A percentile compares a stretch with the other conserved stretches of the same genome.
These are phyloP conservation scores for Aspergillus phoenicis DNA, from an alignment of 2,329 filamentous ascomycete species.

Conservation along the genomic window DNA sequence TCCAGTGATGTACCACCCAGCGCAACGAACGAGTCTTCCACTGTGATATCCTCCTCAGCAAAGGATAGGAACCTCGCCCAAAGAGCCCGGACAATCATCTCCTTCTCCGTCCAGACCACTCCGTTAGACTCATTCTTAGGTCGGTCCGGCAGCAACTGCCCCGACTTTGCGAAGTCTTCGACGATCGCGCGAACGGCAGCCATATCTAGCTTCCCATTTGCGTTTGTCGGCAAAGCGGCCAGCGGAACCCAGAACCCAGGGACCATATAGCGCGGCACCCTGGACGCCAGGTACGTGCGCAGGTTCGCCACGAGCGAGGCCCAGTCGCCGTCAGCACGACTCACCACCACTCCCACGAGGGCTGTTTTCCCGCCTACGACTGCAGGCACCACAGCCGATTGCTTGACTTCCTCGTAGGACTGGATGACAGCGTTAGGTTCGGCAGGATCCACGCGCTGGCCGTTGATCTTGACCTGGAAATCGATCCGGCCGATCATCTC, in stretches of 20 bases:
- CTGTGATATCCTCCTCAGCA: background rate
- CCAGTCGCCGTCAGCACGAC: background rate
- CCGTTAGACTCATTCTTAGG: background rate
- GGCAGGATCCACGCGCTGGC: constrained; percentile 61
- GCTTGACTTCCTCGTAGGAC: constrained; percentile 1
- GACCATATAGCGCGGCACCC: constrained; percentile 8
- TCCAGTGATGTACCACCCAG: constrained; percentile 14
- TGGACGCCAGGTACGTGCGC: background rate
- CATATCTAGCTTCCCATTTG: background rate
- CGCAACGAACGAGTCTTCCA: constrained; percentile 2
- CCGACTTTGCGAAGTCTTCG: background rate
- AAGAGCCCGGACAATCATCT: background rate
- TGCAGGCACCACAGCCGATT: constrained; percentile 4
- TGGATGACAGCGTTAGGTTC: constrained; percentile 26
- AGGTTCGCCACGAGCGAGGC: background rate
- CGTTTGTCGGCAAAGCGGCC: background rate
- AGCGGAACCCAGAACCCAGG: background rate
- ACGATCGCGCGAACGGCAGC: background rate
- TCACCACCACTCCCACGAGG: constrained; percentile 13
- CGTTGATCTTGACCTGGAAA: constrained; percentile 63
- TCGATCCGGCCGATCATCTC: constrained; percentile 58
- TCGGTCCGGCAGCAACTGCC: background rate
- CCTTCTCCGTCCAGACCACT: background rate
- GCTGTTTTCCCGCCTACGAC: constrained; percentile 7
- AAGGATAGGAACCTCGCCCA: constrained; percentile 9